Base-by-base conservation (phyloP, 352 stramenopile genomes). In the Phytopythium oedochilum region DNA sequence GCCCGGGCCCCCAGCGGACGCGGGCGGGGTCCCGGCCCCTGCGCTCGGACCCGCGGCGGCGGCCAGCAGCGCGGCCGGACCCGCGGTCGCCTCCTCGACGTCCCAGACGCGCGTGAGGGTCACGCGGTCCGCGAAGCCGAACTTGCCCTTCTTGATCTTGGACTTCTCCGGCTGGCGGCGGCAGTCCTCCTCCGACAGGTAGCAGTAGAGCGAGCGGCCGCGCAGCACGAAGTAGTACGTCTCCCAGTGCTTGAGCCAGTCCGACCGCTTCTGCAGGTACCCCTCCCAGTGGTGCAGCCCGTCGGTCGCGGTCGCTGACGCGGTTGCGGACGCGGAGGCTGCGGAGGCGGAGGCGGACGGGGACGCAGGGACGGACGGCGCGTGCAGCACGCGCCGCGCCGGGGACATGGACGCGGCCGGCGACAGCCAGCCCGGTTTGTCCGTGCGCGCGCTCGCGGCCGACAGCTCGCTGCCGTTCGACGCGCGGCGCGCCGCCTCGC, bases 191-290 rank as follows among this genome's bases (percentile, higher is more conserved):
- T 94, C 76, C 26, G 75, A 87, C 18, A 94, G 53, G 53, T 94
- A 94, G 64, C 84, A 94, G 55, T 90, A 94, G 32, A 94, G 68
- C 28, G 70, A 68, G 3, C 78, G 68, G 0, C 83, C 81, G 4
- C 75, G 73, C 17, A 94, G 60, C 9, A 93, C 83, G 43, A 94
- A 91, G 63, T 90, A 94, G 73, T 92, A 94, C 38, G 81, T 94
- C 58, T 94, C 85, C 85, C 83, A 93, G 65, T 94, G 83, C 68
- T 93, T 94, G 55, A 94, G 80, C 85, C 85, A 94, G 68, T 94
- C 85, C 47, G 78, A 91, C 60, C 83, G 79, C 65, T 94, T 94
- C 73, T 93, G 83, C 17, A 94, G 70, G 53, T 94, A 94, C 34
- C 85, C 85, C 51, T 89, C 83, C 83, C 83, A 94, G 4, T 17